phyloP scores from a whole-genome alignment of 352 stramenopile genomes.

The Globisporangium solare region DNA sequence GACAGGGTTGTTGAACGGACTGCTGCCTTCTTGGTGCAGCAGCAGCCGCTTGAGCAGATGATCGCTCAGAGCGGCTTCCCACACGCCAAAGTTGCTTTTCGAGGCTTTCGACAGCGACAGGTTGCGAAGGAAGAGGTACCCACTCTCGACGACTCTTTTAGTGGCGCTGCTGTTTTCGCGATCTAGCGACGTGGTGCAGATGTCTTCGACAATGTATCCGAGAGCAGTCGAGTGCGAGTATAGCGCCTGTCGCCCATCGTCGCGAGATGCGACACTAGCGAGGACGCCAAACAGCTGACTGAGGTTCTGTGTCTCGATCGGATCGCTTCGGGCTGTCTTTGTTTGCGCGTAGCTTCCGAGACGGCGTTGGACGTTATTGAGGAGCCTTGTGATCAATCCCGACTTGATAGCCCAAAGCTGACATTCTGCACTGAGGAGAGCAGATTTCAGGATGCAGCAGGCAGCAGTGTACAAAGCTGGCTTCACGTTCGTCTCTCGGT shows the following conservation, averaged over 20 bases:
- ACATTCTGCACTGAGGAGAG: conserved; percentile 48
- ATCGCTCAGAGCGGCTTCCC: conserved; percentile 37
- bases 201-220: conserved; percentile 39
- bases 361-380: conserved; percentile 32
- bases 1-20: not conserved
- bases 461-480: conserved; percentile 22
- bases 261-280: conserved; percentile 27
- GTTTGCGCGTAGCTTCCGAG: conserved; percentile 31
- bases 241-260: conserved; percentile 42
- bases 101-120: conserved; percentile 45
- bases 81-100: conserved; percentile 56
- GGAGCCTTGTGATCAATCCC: conserved; percentile 31
- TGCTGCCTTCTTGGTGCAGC: not conserved
- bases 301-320: conserved; percentile 27
- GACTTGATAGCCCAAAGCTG: conserved; percentile 38
- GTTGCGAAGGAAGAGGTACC: conserved; percentile 53
- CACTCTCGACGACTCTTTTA: conserved; percentile 18
- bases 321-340: conserved; percentile 19
- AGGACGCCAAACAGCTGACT: conserved; percentile 45
- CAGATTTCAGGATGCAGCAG: conserved; percentile 38
- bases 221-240: conserved; percentile 31
- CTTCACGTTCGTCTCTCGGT: not conserved
- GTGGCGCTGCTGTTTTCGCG: conserved; percentile 6
- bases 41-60: conserved; percentile 26
- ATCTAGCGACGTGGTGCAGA: conserved; percentile 23